These are phyloP conservation scores for Nicotiana undulata DNA, from an alignment of 257 asterid species.

Conservation along the genomic window DNA sequence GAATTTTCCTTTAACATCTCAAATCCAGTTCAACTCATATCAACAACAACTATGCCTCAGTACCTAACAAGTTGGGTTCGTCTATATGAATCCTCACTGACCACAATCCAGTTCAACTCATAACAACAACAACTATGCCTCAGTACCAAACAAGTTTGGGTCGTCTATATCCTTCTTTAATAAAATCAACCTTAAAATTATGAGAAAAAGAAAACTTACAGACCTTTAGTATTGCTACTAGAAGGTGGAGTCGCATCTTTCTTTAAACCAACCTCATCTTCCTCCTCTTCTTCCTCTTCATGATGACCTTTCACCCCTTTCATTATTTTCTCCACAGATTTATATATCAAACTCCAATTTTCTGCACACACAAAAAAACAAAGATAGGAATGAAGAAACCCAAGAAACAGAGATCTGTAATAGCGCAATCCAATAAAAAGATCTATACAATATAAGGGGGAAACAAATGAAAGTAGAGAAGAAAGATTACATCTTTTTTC, in stretches of 20 bases:
- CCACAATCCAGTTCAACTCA: too few relatives aligned
- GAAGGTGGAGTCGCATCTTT: constrained; percentile 47
- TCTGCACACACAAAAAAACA: constrained; percentile 15
- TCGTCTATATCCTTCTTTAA: too few relatives aligned
- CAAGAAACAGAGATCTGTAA: constrained; percentile 26
- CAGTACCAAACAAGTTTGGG: background rate
- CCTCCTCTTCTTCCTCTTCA: constrained; percentile 73
- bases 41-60: too few relatives aligned
- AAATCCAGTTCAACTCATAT: background rate
- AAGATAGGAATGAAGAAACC: constrained; percentile 18
- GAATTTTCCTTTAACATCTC: background rate
- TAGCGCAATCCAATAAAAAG: constrained; percentile 13
- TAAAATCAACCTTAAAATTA: background rate
- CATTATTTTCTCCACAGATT: constrained; percentile 31
- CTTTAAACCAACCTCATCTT: constrained; percentile 47
- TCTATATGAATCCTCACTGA: too few relatives aligned
- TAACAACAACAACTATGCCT: background rate
- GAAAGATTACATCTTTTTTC: constrained; percentile 2
- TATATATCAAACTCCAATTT: background rate
- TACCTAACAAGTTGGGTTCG: background rate
- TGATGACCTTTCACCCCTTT: constrained; percentile 62
- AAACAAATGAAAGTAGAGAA: background rate
- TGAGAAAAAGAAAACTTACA: background rate
- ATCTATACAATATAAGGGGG: constrained; percentile 6
- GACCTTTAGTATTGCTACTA: constrained; percentile 50